Percentiles rank a stretch among this genome's conserved stretches.
Evolutionary conservation across 208 protist species (phyloP).

Genomic region (Phytomonas sp.): DNA sequence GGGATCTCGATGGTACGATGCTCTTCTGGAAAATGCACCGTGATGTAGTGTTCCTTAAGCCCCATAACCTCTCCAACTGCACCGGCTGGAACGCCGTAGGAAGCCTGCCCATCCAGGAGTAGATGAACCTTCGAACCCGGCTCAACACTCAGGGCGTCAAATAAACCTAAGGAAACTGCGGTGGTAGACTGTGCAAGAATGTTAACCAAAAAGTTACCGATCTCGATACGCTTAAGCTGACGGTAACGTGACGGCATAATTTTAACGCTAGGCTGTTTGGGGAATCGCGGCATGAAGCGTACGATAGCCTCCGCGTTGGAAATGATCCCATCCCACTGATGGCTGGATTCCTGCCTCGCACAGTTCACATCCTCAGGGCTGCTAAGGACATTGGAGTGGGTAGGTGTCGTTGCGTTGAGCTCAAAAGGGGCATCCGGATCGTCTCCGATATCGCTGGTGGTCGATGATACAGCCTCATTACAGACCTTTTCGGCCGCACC

Average conservation of each 20-base stretch:
- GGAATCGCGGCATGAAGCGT: slow-evolving; percentile 53
- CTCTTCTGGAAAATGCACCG: slow-evolving; percentile 64
- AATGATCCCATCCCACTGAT: slow-evolving; percentile 28
- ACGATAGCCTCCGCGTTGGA: slow-evolving; percentile 67
- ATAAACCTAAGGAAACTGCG: slow-evolving; percentile 42
- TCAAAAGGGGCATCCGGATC: background rate
- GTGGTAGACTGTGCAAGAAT: slow-evolving; percentile 53
- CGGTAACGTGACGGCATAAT: slow-evolving; percentile 38
- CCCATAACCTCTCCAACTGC: slow-evolving; percentile 77
- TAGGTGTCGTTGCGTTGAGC: background rate
- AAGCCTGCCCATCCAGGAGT: slow-evolving; percentile 36
- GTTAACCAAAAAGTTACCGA: slow-evolving; percentile 76
- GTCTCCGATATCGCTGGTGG: background rate
- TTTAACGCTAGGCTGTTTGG: slow-evolving; percentile 61
- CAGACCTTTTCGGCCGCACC: background rate
- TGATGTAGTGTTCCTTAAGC: slow-evolving; percentile 64
- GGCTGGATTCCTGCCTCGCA: background rate
- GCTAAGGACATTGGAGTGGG: background rate
- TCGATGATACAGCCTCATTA: background rate
- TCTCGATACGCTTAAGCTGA: slow-evolving; percentile 65
- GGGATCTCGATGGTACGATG: slow-evolving; percentile 76
- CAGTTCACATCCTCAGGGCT: background rate
- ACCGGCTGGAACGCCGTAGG: slow-evolving; percentile 57
- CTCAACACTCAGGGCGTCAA: slow-evolving; percentile 66
- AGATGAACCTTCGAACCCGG: slow-evolving; percentile 69